Base-by-base conservation (phyloP, 345 rosid species). In the Lepidium sativum region DNA sequence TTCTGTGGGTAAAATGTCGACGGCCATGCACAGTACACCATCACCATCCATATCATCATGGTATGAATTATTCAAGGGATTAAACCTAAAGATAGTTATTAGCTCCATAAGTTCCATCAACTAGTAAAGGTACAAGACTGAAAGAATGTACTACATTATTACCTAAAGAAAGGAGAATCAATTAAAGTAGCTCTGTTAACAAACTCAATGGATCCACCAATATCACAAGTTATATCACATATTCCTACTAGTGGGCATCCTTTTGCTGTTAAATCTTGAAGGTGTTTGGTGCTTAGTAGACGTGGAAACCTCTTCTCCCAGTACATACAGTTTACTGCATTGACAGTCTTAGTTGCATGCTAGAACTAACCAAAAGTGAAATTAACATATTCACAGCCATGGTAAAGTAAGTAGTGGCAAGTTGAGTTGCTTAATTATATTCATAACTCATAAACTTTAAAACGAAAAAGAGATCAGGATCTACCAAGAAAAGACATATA, bases 261-360 rank as follows among this genome's bases (percentile, higher is more conserved):
- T 70, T 80, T 80, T 65, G 61, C 74, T 39, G 60, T 77, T 56
- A 85, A 78, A 60, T 81, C 89, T 56, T 76, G 96, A 69, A 89
- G 56, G 81, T 89, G 97, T 74, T 68, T 65, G 31, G 71, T 83
- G 79, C 80, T 87, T 62, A 92, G 71, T 66, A 92, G 76, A 41
- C 82, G 79, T 1, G 97, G 97, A 80, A 85, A 92, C 58, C 97
- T 80, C 72, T 77, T 80, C 78, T 92, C 98, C 98, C 98, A 92
- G 52, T 92, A 92, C 88, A 89, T 87, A 81, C 98, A 89, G 75
- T 92, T 92, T 27, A 92, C 98, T 92, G 81, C 62, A 74, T 42
- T 6, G 13, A 69, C 48, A 56, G 49, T 63, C 49, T 27, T 60
- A 49, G 54, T 52, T 50, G 43, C 8, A 21, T 2, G 31, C 43